A percentile compares a stretch with the other conserved stretches of the same genome.
These are phyloP conservation scores for Leishmania aethiopica DNA, from an alignment of 208 protist genomes.

Conservation along the genomic window DNA sequence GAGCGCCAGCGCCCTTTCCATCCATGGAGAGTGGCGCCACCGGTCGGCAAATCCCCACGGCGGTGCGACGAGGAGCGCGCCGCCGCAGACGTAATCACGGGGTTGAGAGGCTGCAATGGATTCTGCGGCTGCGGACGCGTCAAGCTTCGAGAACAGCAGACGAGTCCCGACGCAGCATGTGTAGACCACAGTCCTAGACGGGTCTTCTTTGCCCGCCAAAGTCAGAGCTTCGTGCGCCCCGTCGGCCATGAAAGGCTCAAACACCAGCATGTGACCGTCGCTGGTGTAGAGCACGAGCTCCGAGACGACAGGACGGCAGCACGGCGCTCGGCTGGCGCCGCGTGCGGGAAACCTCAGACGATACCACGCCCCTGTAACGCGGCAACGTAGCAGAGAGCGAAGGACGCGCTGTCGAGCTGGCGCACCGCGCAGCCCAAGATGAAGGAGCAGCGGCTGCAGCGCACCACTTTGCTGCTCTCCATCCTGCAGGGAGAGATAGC, in stretches of 20 bases:
- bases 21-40: conserved; percentile 30
- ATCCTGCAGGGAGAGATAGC: conserved; percentile 1
- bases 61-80: conserved; percentile 22
- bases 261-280: conserved; percentile 20
- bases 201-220: not conserved
- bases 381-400: conserved; percentile 17
- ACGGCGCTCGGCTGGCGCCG: not conserved
- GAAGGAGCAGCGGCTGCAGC: conserved; percentile 17
- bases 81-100: not conserved
- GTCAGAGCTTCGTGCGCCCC: too few relatives aligned
- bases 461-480: not conserved
- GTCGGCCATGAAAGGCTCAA: conserved; percentile 11
- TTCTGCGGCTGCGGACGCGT: not conserved
- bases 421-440: conserved; percentile 18
- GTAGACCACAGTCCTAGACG: conserved; percentile 5
- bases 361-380: conserved; percentile 16
- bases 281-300: conserved; percentile 20
- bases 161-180: conserved; percentile 21
- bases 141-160: not conserved
- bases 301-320: not conserved
- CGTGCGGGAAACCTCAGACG: not conserved
- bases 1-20: conserved; percentile 10
- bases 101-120: not conserved
- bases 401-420: conserved; percentile 10
- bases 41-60: conserved; percentile 26